Percentiles rank a stretch among this genome's conserved stretches.
Conservation (phyloP, 2,329 filamentous ascomycete genomes). For the Exophiala aquamarina region DNA sequence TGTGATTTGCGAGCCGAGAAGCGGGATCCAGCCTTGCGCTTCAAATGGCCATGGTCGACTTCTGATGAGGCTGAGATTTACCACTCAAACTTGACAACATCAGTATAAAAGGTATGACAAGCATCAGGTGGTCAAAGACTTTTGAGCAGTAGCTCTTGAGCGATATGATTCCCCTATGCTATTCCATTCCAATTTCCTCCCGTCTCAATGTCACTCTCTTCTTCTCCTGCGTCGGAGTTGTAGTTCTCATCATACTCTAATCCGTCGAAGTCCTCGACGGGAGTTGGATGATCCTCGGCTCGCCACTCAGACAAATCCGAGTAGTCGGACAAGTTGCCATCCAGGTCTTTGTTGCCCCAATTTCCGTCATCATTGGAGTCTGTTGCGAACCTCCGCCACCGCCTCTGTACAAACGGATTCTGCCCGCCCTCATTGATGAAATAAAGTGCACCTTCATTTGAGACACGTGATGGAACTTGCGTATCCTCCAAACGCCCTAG, state of each 20-base stretch:
- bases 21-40: no score
- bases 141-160: no score
- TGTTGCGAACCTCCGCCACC: constrained; percentile 3
- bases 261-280: constrained; percentile 6
- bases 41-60: no score
- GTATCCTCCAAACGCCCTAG: no score
- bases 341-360: background rate
- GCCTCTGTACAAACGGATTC: constrained; percentile 6
- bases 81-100: no score
- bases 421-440: constrained; percentile 15
- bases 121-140: no score
- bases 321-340: constrained; percentile 4
- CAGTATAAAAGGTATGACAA: no score
- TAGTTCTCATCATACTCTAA: constrained; percentile 11
- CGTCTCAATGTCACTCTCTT: constrained; percentile 14
- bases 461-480: constrained; percentile 6
- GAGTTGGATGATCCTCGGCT: constrained; percentile 2
- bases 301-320: constrained; percentile 14
- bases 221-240: constrained; percentile 11
- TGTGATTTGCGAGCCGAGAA: no score
- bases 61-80: no score
- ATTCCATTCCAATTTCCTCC: background rate
- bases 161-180: no score
- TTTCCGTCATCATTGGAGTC: background rate
- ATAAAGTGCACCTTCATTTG: constrained; percentile 3